Conservation (phyloP, 2,329 filamentous ascomycete genomes). For the Alternaria atra region DNA sequence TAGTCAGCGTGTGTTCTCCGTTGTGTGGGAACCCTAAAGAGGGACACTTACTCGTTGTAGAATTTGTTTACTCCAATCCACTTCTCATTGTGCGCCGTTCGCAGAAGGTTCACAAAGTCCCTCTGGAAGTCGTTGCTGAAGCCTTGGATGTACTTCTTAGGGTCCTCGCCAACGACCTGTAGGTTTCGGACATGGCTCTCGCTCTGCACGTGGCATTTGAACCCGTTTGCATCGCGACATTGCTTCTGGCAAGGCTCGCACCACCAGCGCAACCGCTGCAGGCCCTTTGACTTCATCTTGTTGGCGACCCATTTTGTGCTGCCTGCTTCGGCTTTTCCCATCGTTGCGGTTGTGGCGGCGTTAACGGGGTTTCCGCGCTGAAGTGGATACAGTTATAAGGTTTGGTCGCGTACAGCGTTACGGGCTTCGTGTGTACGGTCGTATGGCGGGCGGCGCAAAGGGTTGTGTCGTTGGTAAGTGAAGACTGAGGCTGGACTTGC, state of each 20-base stretch:
- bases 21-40: neutral
- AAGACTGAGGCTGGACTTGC: neutral
- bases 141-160: conserved; percentile 82
- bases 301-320: conserved; percentile 91
- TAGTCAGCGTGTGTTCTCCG: neutral
- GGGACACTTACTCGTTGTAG: conserved; percentile 75
- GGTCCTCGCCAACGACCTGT: conserved; percentile 90
- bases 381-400: neutral
- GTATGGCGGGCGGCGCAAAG: neutral
- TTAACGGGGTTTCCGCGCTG: neutral
- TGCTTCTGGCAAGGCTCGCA: conserved; percentile 81
- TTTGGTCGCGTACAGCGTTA: neutral
- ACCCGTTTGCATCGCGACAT: conserved; percentile 81
- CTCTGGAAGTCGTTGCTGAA: conserved; percentile 82
- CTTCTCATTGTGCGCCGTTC: conserved; percentile 90
- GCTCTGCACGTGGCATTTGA: conserved; percentile 75
- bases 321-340: conserved; percentile 93
- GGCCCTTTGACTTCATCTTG: conserved; percentile 75
- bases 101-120: conserved; percentile 79
- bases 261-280: conserved; percentile 85
- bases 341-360: conserved; percentile 52
- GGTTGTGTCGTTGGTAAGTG: neutral
- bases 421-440: neutral
- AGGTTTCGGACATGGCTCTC: conserved; percentile 78
- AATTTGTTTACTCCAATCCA: conserved; percentile 88